Percentiles rank a stretch among this genome's conserved stretches.
phyloP scores from a whole-genome alignment of 2,329 filamentous ascomycete species.

The Fusarium albidum region DNA sequence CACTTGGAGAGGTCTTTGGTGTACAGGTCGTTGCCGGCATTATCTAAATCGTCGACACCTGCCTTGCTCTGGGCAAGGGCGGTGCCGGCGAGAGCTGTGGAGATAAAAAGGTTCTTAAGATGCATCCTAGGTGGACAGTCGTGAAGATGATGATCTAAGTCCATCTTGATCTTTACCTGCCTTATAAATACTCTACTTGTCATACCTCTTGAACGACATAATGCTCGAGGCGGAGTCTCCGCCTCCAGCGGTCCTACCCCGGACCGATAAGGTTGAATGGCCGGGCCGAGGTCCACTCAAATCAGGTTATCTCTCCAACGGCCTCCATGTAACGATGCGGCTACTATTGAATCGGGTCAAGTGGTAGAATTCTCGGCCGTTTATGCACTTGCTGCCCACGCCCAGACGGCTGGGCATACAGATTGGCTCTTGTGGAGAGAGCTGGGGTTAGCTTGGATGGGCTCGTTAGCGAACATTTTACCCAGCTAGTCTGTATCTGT shows the following conservation, averaged over 20 bases:
- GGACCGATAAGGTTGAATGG: too few relatives aligned
- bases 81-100: conserved; percentile 19
- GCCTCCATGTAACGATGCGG: too few relatives aligned
- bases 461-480: too few relatives aligned
- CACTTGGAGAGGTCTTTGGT: conserved; percentile 51
- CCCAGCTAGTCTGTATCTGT: too few relatives aligned
- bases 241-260: neutral
- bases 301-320: too few relatives aligned
- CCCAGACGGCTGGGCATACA: too few relatives aligned
- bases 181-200: conserved; percentile 16
- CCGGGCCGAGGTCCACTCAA: too few relatives aligned
- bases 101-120: conserved; percentile 29
- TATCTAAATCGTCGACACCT: conserved; percentile 26
- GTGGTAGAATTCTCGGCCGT: too few relatives aligned
- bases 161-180: neutral
- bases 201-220: neutral
- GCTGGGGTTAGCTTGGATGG: too few relatives aligned
- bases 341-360: too few relatives aligned
- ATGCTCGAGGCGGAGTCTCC: conserved; percentile 24
- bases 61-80: conserved; percentile 31
- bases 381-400: too few relatives aligned
- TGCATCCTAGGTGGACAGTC: conserved; percentile 15
- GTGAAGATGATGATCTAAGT: neutral
- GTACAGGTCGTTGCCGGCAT: conserved; percentile 29
- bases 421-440: too few relatives aligned